These are phyloP conservation scores for Boletus coffeatus DNA, from an alignment of 1,284 basidiomycete species.

Conservation along the genomic window DNA sequence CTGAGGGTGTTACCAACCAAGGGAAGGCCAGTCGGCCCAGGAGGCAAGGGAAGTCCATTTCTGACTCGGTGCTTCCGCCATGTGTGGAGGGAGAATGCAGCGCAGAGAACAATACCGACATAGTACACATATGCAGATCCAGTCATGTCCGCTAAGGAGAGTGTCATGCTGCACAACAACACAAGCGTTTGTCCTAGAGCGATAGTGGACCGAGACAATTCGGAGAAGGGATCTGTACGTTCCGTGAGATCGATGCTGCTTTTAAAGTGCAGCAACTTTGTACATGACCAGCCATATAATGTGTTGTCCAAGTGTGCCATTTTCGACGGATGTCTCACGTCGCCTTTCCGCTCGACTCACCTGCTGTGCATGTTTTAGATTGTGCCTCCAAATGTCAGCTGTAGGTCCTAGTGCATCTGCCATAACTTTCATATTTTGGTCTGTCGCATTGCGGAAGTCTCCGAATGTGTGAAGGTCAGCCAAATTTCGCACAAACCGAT, in stretches of 20 bases:
- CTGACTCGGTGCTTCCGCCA: constrained; percentile 17
- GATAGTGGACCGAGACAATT: background rate
- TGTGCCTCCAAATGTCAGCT: background rate
- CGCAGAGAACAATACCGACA: constrained; percentile 9
- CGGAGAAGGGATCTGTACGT: background rate
- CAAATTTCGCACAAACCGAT: background rate
- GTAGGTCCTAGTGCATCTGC: background rate
- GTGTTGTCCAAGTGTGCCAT: background rate
- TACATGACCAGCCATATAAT: background rate
- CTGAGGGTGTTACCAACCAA: constrained; percentile 24
- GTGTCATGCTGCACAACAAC: background rate
- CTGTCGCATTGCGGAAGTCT: background rate
- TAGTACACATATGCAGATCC: constrained; percentile 3
- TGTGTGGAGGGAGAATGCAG: constrained; percentile 1
- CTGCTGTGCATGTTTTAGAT: background rate
- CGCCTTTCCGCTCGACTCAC: too few species aligned
- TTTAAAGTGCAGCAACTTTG: background rate
- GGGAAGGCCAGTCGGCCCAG: constrained; percentile 27
- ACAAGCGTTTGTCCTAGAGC: background rate
- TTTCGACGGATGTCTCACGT: background rate
- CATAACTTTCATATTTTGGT: background rate
- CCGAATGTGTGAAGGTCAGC: background rate
- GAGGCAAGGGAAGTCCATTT: constrained; percentile 24
- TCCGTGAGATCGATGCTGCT: too few species aligned
- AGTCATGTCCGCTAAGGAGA: background rate